phyloP scores from a whole-genome alignment of 225 moss, liverwort and hornwort species.

The Polytrichum commune region DNA sequence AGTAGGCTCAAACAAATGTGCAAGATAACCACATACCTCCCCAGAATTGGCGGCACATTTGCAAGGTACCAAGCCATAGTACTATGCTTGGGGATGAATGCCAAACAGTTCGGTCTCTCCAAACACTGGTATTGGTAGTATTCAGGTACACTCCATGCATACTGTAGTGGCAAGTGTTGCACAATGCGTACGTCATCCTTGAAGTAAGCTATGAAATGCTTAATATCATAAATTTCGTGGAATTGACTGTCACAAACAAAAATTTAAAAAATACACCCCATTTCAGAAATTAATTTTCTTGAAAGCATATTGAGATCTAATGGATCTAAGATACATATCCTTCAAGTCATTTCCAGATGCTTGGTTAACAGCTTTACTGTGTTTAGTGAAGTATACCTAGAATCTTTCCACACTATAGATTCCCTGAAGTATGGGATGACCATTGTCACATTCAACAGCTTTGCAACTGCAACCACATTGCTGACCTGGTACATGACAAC shows the following conservation, averaged over 20 bases:
- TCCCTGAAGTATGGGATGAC: constrained; percentile 50
- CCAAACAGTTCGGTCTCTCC: constrained; percentile 51
- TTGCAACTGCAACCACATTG: constrained; percentile 65
- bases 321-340: too few relatives aligned
- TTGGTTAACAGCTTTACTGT: background rate
- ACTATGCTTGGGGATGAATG: constrained; percentile 46
- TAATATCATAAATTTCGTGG: constrained; percentile 50
- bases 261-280: background rate
- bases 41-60: constrained; percentile 47
- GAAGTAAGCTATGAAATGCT: constrained; percentile 60
- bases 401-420: constrained; percentile 58
- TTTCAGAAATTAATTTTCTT: too few relatives aligned
- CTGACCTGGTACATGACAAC: constrained; percentile 31
- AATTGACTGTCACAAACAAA: constrained; percentile 43
- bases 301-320: too few relatives aligned
- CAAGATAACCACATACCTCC: constrained; percentile 25
- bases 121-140: constrained; percentile 39
- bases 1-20: too few relatives aligned
- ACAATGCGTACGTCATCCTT: constrained; percentile 46
- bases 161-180: constrained; percentile 37
- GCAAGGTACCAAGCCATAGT: constrained; percentile 54
- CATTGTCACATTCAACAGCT: constrained; percentile 56
- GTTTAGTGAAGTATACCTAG: constrained; percentile 26
- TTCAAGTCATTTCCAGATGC: too few relatives aligned
- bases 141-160: constrained; percentile 51